Evolutionary conservation across 176 grass and related monocot species (phyloP), one percentile per base, ranked within the genome.

Genomic region (Zoysia japonica): DNA sequence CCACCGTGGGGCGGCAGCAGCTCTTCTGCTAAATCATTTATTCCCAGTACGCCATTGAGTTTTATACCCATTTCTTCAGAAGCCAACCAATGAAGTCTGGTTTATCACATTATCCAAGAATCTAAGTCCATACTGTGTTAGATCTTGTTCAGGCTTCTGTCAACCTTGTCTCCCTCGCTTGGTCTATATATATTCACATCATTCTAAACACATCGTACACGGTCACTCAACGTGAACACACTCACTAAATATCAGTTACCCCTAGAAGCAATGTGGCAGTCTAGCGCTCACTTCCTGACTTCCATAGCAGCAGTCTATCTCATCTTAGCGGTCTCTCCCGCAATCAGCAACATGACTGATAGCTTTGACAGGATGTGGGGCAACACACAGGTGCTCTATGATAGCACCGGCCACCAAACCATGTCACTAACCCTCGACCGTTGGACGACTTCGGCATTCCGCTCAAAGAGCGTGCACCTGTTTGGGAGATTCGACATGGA

Each of bases 401-500:
- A 85, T 35, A 55, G 70, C 15, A 38, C 65, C 1, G 82, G 85
- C 54, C 83, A n/a, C 15, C 74, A 79, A 69, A 68, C 47, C 42
- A 54, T 93, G 11, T 80, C 80, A 12, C 57, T 88, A 9, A 80
- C 88, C 40, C 85, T 90, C 6, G 82, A 88, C 82, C 55, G 15
- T 5, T 55, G 40, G 49, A 87, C 78, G 0, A 75, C 71, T 17
- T 88, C 76, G 2, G 80, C 76, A 0, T 89, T 94, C 19, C 76
- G 85, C 37, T 82, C 92, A 7, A 90, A 88, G 81, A 80, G 72
- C 11, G 28, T 5, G 37, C 82, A 91, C 77, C 81, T 84, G 10
- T 91, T 91, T 14, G 88, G 76, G n/a, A 85, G 79, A 80, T 88
- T 94, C 11, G 85, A 91, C 67, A 84, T 94, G 20, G 80, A 91